These are phyloP conservation scores for Puccinia hordei DNA, from an alignment of 1,284 basidiomycete genomes.

Conservation along the genomic window DNA sequence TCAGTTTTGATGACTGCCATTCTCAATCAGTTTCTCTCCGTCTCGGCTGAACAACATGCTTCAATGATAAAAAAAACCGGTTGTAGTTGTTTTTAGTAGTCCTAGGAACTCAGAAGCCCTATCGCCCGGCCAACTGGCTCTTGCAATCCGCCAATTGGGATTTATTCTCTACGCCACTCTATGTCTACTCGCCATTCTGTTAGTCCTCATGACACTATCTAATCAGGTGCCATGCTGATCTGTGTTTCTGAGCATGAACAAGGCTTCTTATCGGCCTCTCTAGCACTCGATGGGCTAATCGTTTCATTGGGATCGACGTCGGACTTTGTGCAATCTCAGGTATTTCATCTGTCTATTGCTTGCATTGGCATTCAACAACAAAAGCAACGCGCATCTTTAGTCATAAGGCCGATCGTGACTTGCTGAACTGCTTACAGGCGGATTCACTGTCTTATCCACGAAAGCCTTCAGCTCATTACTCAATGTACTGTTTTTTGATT, in stretches of 20 bases:
- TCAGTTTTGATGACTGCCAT: background rate
- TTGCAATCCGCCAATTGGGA: conserved; percentile 54
- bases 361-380: background rate
- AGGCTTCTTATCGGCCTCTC: conserved; percentile 65
- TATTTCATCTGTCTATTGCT: conserved; percentile 55
- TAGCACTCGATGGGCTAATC: conserved; percentile 69
- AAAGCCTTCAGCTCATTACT: conserved; percentile 87
- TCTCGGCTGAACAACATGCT: background rate
- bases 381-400: background rate
- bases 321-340: conserved; percentile 85
- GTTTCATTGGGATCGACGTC: conserved; percentile 80
- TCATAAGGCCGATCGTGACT: background rate
- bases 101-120: conserved; percentile 49
- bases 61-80: background rate
- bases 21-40: conserved; percentile 67
- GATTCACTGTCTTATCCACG: conserved; percentile 90
- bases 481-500: conserved; percentile 70
- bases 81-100: conserved; percentile 41
- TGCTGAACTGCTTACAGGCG: conserved; percentile 64
- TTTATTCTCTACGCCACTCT: conserved; percentile 56
- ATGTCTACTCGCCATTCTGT: conserved; percentile 52
- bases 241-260: conserved; percentile 59
- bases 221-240: background rate
- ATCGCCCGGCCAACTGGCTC: conserved; percentile 54
- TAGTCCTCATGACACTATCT: background rate